Percentiles rank a stretch among this genome's conserved stretches.
Evolutionary conservation across 352 stramenopile species (phyloP).

Genomic region (Pythium brassicae): DNA sequence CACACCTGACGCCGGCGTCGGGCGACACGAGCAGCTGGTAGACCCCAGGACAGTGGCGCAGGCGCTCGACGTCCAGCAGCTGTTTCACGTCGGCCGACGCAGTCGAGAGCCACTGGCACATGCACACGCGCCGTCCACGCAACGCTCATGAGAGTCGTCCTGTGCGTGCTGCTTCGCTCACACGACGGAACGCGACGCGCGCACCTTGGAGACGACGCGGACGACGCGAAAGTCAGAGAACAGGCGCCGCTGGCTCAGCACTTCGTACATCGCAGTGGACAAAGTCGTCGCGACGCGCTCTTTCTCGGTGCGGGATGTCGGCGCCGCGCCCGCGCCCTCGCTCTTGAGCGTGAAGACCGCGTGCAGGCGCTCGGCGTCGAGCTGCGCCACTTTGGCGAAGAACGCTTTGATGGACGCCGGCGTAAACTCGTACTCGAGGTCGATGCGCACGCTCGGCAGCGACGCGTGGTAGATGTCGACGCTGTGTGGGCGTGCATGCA

Average conservation of each 20-base stretch:
- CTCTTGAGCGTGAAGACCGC: conserved; percentile 30
- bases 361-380: conserved; percentile 70
- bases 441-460: conserved; percentile 60
- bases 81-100: conserved; percentile 29
- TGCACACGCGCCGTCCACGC: too few species aligned
- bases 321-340: neutral
- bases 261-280: conserved; percentile 67
- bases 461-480: conserved; percentile 84
- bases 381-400: conserved; percentile 67
- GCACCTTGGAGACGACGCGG: conserved; percentile 53
- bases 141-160: too few species aligned
- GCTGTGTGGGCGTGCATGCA: too few species aligned
- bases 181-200: neutral
- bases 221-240: conserved; percentile 82
- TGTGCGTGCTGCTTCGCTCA: neutral
- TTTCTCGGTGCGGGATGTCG: conserved; percentile 8
- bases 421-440: conserved; percentile 81
- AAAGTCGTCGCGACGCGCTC: conserved; percentile 23
- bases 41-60: conserved; percentile 61
- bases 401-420: conserved; percentile 63
- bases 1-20: conserved; percentile 70
- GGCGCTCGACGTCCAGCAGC: conserved; percentile 34
- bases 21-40: conserved; percentile 77
- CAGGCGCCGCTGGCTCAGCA: conserved; percentile 69
- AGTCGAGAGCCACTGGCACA: conserved; percentile 37